Evolutionary conservation across 225 moss, liverwort and hornwort genomes (phyloP).

Genomic region (Marchantia polymorpha): DNA sequence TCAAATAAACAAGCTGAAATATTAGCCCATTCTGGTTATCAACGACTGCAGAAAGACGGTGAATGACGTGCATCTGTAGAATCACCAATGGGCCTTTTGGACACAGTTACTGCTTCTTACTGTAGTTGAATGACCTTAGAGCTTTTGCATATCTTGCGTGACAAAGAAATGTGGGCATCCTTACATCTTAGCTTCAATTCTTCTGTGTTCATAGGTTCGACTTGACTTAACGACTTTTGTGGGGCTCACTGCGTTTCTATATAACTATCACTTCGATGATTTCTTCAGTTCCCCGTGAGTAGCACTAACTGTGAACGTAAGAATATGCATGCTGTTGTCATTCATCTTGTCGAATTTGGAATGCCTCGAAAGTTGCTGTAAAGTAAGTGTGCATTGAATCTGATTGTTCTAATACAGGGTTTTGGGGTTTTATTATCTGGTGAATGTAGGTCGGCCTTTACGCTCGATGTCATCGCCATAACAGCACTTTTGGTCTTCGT

Average conservation of each 20-base stretch:
- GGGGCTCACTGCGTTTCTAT: constrained; percentile 73
- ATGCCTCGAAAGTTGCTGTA: background rate
- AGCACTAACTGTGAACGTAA: background rate
- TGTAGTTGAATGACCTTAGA: too few species aligned
- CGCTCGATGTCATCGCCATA: constrained; percentile 72
- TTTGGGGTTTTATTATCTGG: background rate
- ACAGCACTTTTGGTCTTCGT: constrained; percentile 64
- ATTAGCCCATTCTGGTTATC: too few species aligned
- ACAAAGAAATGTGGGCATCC: background rate
- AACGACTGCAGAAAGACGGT: too few species aligned
- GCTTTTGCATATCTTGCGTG: too few species aligned
- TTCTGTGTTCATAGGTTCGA: constrained; percentile 29
- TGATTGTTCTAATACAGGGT: too few species aligned
- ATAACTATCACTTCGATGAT: constrained; percentile 72
- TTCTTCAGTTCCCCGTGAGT: constrained; percentile 68
- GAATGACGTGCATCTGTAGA: too few species aligned
- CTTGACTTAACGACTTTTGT: constrained; percentile 76
- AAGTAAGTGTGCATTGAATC: too few species aligned
- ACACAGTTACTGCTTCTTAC: too few species aligned
- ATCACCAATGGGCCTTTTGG: too few species aligned
- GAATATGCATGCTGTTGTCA: too few species aligned
- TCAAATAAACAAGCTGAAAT: too few species aligned
- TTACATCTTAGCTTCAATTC: background rate
- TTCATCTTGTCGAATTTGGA: too few species aligned
- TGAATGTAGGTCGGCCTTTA: constrained; percentile 59